These are phyloP conservation scores for Acanthochlamys bracteata DNA, from an alignment of 106 monocot genomes.

Conservation along the genomic window DNA sequence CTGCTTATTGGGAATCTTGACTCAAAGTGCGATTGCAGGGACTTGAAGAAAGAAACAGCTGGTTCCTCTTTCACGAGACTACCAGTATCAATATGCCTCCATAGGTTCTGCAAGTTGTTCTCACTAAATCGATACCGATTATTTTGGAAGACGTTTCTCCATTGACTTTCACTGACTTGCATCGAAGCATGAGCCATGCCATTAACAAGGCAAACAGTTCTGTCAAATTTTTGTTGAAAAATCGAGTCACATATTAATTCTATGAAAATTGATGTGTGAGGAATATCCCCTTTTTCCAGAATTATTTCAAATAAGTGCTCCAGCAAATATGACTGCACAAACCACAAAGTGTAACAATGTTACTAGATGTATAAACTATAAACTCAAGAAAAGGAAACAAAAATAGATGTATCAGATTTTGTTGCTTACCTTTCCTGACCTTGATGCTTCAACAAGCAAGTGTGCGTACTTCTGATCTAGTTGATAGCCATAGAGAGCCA, in stretches of 20 bases:
- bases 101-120: constrained; percentile 25
- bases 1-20: constrained; percentile 3
- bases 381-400: too few species aligned
- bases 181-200: constrained; percentile 71
- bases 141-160: constrained; percentile 41
- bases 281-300: constrained; percentile 63
- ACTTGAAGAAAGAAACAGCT: constrained; percentile 42
- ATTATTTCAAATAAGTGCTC: constrained; percentile 82
- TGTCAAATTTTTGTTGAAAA: constrained; percentile 33
- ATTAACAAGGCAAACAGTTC: constrained; percentile 43
- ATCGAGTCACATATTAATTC: constrained; percentile 63
- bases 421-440: constrained; percentile 73
- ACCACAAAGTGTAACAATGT: constrained; percentile 7
- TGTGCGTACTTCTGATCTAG: constrained; percentile 43
- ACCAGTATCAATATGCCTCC: constrained; percentile 26
- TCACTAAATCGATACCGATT: constrained; percentile 30
- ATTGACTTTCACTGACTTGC: constrained; percentile 53
- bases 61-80: constrained; percentile 47
- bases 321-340: constrained; percentile 67
- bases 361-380: too few species aligned
- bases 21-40: constrained; percentile 29
- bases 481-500: constrained; percentile 48
- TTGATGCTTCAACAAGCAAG: constrained; percentile 73
- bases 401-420: too few species aligned
- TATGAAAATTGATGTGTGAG: constrained; percentile 51